Evolutionary conservation across 129 eudicot genomes (phyloP), one percentile per base, ranked within the genome.

Genomic region (Artemisia annua): DNA sequence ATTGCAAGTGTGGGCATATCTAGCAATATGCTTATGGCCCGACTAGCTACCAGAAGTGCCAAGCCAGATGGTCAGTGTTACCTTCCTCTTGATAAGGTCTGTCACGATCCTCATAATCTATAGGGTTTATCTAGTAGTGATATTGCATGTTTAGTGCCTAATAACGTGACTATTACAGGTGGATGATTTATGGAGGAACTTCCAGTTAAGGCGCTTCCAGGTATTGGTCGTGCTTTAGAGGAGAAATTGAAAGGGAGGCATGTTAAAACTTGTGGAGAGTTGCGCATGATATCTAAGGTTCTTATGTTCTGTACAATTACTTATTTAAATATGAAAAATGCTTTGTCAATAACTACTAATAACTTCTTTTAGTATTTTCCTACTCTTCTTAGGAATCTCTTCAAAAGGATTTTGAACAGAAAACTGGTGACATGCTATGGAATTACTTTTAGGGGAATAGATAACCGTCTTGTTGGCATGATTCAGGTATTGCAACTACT

Each of bases 381-480:
- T 78, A 57, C 57, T 16, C 6, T 75, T 80, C 73, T 54, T 82
- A 94, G 98, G 98, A 90, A 77, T 82, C 96, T 67, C 95, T 94
- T 75, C 97, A 81, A 74, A 94, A 83, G 83, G 96, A 94, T 72
- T 94, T 88, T 80, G 98, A 97, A 32, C 52, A 66, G 75, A 94
- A 94, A 88, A 94, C 97, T 76, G 96, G 98, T 67, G 93, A 90
- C 72, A 94, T 90, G 97, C 81, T 94, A 74, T 93, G 98, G 97
- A 89, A 84, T 80, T 79, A 80, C 67, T n/a, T 83, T 86, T 69
- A 82, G 98, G 75, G 98, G 98, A 13, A 66, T 87, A 55, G 98
- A 93, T 71, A 79, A 84, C 49, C 88, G 95, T 28, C 65, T 75
- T 35, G 96, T 93, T 73, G 96, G 98, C 83, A 74, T 84, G 84